Evolutionary conservation across 2,329 filamentous ascomycete genomes (phyloP).

Genomic region (Alternaria tenuissima): DNA sequence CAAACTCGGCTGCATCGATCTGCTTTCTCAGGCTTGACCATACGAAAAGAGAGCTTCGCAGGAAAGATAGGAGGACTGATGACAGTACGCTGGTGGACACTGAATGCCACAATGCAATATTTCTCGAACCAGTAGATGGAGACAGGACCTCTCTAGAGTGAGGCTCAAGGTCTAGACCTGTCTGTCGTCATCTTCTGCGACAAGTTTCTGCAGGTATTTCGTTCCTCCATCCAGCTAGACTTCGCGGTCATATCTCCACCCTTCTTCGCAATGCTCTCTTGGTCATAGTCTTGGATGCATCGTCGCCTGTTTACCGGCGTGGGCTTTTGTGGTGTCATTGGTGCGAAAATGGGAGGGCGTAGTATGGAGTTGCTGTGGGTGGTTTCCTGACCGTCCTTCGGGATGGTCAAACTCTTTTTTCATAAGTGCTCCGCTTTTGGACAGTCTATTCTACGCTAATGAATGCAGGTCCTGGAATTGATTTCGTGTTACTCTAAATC

Average conservation of each 20-base stretch:
- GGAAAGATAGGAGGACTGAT: conserved; percentile 22
- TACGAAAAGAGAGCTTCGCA: conserved; percentile 8
- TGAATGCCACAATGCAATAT: conserved; percentile 10
- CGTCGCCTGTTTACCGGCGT: conserved; percentile 3
- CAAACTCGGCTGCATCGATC: conserved; percentile 10
- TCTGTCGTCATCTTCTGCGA: conserved; percentile 36
- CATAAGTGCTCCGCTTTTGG: conserved; percentile 49
- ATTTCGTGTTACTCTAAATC: neutral
- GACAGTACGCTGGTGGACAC: conserved; percentile 17
- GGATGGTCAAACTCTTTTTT: conserved; percentile 46
- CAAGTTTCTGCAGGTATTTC: conserved; percentile 15
- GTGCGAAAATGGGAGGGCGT: conserved; percentile 32
- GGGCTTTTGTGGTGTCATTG: conserved; percentile 11
- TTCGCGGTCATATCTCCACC: conserved; percentile 21
- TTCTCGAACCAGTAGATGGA: conserved; percentile 21
- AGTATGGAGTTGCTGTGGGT: conserved; percentile 25
- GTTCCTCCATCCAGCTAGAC: conserved; percentile 14
- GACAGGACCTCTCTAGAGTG: conserved; percentile 52
- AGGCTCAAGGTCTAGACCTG: conserved; percentile 54
- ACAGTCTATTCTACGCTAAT: conserved; percentile 38
- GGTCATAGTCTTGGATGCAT: conserved; percentile 30
- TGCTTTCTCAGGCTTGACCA: conserved; percentile 27
- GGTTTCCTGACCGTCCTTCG: conserved; percentile 31
- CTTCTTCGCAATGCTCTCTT: conserved; percentile 25
- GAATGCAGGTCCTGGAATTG: neutral